These are phyloP conservation scores for Lizanozyma gosingica DNA, from an alignment of 1,139 yeast genomes.

Conservation along the genomic window DNA sequence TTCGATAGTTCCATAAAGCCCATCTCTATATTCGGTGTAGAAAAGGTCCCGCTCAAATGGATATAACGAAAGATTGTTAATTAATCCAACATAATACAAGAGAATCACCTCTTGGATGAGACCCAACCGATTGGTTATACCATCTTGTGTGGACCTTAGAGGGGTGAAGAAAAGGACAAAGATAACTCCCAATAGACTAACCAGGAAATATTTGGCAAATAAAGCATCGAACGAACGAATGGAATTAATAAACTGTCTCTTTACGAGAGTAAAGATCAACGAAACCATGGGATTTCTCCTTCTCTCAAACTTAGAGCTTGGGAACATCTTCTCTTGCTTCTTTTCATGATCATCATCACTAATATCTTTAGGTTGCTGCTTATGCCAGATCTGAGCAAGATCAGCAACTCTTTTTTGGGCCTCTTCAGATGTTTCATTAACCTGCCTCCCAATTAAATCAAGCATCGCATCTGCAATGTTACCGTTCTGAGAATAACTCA, in stretches of 20 bases:
- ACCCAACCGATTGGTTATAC: conserved; percentile 62
- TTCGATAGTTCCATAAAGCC: conserved; percentile 58
- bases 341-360: not conserved
- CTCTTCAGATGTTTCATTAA: not conserved
- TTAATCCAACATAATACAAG: conserved; percentile 69
- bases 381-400: not conserved
- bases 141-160: conserved; percentile 45
- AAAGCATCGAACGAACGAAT: conserved; percentile 54
- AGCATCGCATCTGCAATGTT: not conserved
- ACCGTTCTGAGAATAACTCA: conserved; percentile 18
- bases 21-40: conserved; percentile 72
- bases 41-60: conserved; percentile 69
- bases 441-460: not conserved
- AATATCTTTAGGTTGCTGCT: not conserved
- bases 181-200: conserved; percentile 54
- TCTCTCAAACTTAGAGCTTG: conserved; percentile 1
- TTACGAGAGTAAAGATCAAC: conserved; percentile 18
- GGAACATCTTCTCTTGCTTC: conserved; percentile 3
- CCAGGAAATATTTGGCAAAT: conserved; percentile 60
- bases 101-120: conserved; percentile 67
- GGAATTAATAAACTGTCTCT: conserved; percentile 37
- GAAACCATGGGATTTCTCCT: conserved; percentile 7
- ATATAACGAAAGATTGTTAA: conserved; percentile 66
- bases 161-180: conserved; percentile 70
- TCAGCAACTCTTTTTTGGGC: not conserved